Base-by-base conservation (phyloP, 2,329 filamentous ascomycete species). In the Pezicula rhizophila region DNA sequence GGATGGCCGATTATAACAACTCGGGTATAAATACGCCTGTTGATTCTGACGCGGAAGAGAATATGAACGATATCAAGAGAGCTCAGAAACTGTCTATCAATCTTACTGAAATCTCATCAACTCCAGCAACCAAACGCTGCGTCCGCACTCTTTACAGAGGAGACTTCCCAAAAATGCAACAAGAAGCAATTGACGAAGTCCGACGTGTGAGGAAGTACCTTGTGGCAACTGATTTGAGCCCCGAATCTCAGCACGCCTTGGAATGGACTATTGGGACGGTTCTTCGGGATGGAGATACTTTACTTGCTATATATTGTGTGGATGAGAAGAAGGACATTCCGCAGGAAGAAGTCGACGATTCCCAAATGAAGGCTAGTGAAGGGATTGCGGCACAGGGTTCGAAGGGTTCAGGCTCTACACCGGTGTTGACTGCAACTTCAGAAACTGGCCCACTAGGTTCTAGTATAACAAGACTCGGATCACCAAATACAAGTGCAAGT, bases 211-310 rank as follows among this genome's bases (percentile, higher is more conserved):
- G 93, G 46, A 95, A 93, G 60, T 99, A 97, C 64, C 73, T 99
- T 14, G 90, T 96, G n/a, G 92, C 93, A 3, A 96, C 89, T 0
- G 93, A 99, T 67, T 72, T 97, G 3, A 96, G 91, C 58, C 88
- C 93, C 34, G 93, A 99, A 70, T 91, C 92, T 4, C 88, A 89
- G 6, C 95, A 97, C 66, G 93, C 93, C 1, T 75, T 99, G 28
- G 93, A 99, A 66, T 99, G 93, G 93, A 93, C 92, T 0, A 91
- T 99, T 48, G 93, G 93, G 7, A 97, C 92, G 0, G 90, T 97
- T 5, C 75, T 99, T 26, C 81, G 93, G 43, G 91, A 97, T 59
- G 93, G 93, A 7, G 93, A 99, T 64, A 97, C 92, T 0, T 76
- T 99, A 33, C 83, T 96, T 53, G 90, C 89, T 2, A 89, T 97